A percentile compares a stretch with the other conserved stretches of the same genome.
These are phyloP conservation scores for Aspergillus wentii DNA, from an alignment of 495 filamentous ascomycete genomes.

Conservation along the genomic window DNA sequence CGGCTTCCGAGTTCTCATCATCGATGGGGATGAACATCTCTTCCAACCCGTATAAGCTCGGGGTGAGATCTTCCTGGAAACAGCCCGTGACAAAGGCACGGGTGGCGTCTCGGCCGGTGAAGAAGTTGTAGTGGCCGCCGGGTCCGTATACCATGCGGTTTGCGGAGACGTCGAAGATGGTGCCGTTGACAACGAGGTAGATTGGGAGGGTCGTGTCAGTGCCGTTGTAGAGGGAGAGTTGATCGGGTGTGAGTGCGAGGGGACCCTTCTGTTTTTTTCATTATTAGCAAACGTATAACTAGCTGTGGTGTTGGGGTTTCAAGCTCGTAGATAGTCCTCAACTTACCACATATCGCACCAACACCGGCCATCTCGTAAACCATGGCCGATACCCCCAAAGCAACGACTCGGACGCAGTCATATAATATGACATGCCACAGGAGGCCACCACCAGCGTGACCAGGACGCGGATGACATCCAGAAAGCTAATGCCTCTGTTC, in stretches of 20 bases:
- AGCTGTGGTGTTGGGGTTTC: too few species aligned
- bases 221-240: constrained; percentile 78
- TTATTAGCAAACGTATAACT: too few species aligned
- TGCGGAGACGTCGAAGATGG: constrained; percentile 86
- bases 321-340: neutral
- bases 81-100: constrained; percentile 96
- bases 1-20: constrained; percentile 48
- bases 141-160: constrained; percentile 78
- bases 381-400: constrained; percentile 67
- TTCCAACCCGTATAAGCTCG: constrained; percentile 82
- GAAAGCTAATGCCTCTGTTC: constrained; percentile 39
- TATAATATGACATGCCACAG: constrained; percentile 70
- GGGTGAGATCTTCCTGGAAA: constrained; percentile 77
- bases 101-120: constrained; percentile 81
- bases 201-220: constrained; percentile 69
- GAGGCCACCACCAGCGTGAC: constrained; percentile 65
- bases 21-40: constrained; percentile 81
- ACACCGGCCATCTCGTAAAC: constrained; percentile 56
- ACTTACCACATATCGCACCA: constrained; percentile 60
- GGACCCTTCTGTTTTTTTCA: constrained; percentile 42
- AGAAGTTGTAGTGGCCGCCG: constrained; percentile 82
- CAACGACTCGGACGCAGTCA: constrained; percentile 64
- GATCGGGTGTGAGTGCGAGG: constrained; percentile 59
- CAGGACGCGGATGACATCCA: constrained; percentile 75
- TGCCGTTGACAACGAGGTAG: constrained; percentile 89